phyloP scores from a whole-genome alignment of 139 green algal genomes.

The Chloropicon primus region DNA sequence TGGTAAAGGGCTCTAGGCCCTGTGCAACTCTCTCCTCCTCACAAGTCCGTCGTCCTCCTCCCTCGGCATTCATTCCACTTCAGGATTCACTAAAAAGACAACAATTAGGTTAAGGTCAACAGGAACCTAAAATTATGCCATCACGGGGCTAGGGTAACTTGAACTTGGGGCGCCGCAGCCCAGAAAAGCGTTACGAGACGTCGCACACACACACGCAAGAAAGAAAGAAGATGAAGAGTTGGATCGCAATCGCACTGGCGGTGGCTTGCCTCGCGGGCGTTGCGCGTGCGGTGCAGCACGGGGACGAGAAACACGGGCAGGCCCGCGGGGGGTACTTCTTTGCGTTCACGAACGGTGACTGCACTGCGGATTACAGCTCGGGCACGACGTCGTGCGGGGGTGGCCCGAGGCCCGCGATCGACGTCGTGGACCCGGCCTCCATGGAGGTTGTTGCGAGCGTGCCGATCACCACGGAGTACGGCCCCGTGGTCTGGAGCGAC shows the following conservation, averaged over 20 bases:
- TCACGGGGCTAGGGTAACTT: too few species aligned
- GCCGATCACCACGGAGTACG: background rate
- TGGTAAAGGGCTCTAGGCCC: too few species aligned
- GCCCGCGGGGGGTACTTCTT: background rate
- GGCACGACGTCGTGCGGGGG: background rate
- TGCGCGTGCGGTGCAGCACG: background rate
- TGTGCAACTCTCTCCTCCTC: too few species aligned
- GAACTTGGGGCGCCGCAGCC: too few species aligned
- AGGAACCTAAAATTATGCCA: too few species aligned
- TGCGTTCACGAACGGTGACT: background rate
- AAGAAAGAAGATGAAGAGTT: background rate
- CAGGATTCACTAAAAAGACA: too few species aligned
- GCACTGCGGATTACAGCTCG: background rate
- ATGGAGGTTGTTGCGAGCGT: background rate
- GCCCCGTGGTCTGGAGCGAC: background rate
- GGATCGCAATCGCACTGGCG: background rate
- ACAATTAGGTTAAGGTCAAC: too few species aligned
- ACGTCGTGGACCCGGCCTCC: background rate
- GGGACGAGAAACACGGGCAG: background rate
- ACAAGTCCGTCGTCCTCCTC: too few species aligned
- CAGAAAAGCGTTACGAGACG: too few species aligned
- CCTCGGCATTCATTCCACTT: too few species aligned
- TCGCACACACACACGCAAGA: too few species aligned
- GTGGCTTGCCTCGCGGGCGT: background rate
- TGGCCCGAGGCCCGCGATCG: background rate